A percentile compares a stretch with the other conserved stretches of the same genome.
phyloP scores from a whole-genome alignment of 495 filamentous ascomycete genomes.

The Podospora conica region DNA sequence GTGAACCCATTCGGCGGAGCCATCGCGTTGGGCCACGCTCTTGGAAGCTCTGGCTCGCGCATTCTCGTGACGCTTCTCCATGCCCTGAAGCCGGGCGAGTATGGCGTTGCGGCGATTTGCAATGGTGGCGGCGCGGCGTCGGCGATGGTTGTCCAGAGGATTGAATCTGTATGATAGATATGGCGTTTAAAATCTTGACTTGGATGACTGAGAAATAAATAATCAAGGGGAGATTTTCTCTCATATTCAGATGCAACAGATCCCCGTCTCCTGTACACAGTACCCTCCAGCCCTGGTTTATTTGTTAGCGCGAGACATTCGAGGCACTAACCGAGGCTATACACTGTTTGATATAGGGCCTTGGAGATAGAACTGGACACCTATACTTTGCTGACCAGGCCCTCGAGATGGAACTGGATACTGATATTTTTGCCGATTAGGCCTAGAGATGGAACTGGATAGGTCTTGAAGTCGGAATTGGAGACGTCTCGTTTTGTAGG shows the following conservation, averaged over 20 bases:
- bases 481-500: too few relatives aligned
- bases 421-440: too few relatives aligned
- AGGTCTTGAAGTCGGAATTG: too few relatives aligned
- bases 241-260: neutral
- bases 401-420: too few relatives aligned
- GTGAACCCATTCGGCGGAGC: conserved; percentile 90
- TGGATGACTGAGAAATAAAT: neutral
- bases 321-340: too few relatives aligned
- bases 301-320: too few relatives aligned
- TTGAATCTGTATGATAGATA: conserved; percentile 54
- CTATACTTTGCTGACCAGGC: too few relatives aligned
- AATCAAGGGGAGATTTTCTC: too few relatives aligned
- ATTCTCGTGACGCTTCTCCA: conserved; percentile 89
- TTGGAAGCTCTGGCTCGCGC: conserved; percentile 89
- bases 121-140: conserved; percentile 92
- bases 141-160: conserved; percentile 84
- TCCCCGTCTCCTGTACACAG: neutral
- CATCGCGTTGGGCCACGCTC: conserved; percentile 87
- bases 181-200: neutral
- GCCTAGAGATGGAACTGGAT: too few relatives aligned
- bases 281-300: too few relatives aligned
- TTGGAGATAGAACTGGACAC: too few relatives aligned
- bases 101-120: conserved; percentile 92
- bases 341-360: too few relatives aligned
- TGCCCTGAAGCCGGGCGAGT: conserved; percentile 83